These are phyloP conservation scores for Ophiosphaerella herpotricha DNA, from an alignment of 2,329 filamentous ascomycete species.

Conservation along the genomic window DNA sequence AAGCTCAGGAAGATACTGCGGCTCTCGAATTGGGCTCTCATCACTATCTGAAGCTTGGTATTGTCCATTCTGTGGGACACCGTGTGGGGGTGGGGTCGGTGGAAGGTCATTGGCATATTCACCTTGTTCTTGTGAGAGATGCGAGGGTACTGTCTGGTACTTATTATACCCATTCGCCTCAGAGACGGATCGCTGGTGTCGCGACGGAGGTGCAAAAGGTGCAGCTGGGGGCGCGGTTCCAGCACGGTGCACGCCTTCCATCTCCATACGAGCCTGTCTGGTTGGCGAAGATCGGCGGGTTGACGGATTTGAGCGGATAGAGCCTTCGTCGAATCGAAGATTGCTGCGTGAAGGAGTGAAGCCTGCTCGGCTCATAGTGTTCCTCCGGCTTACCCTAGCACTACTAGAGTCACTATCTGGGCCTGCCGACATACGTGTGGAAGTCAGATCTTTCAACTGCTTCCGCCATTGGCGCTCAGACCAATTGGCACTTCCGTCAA, in stretches of 20 bases:
- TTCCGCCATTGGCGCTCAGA: slow-evolving; percentile 88
- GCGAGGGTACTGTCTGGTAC: slow-evolving; percentile 47
- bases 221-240: slow-evolving; percentile 49
- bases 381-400: slow-evolving; percentile 47
- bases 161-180: slow-evolving; percentile 53
- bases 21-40: slow-evolving; percentile 34
- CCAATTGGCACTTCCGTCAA: slow-evolving; percentile 77
- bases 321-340: slow-evolving; percentile 51
- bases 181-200: slow-evolving; percentile 56
- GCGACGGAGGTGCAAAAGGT: slow-evolving; percentile 28
- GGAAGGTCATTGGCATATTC: slow-evolving; percentile 40
- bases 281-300: slow-evolving; percentile 52
- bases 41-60: slow-evolving; percentile 36
- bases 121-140: slow-evolving; percentile 44
- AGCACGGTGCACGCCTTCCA: slow-evolving; percentile 43
- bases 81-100: slow-evolving; percentile 50
- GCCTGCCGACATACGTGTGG: slow-evolving; percentile 68
- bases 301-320: slow-evolving; percentile 50
- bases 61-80: slow-evolving; percentile 27
- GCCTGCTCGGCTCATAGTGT: slow-evolving; percentile 49
- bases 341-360: slow-evolving; percentile 42
- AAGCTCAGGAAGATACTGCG: slow-evolving; percentile 36
- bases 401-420: slow-evolving; percentile 44
- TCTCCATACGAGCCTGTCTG: slow-evolving; percentile 25
- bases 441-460: slow-evolving; percentile 85